These are phyloP conservation scores for Tylopilus microsporus DNA, from an alignment of 1,284 basidiomycete genomes.

Conservation along the genomic window DNA sequence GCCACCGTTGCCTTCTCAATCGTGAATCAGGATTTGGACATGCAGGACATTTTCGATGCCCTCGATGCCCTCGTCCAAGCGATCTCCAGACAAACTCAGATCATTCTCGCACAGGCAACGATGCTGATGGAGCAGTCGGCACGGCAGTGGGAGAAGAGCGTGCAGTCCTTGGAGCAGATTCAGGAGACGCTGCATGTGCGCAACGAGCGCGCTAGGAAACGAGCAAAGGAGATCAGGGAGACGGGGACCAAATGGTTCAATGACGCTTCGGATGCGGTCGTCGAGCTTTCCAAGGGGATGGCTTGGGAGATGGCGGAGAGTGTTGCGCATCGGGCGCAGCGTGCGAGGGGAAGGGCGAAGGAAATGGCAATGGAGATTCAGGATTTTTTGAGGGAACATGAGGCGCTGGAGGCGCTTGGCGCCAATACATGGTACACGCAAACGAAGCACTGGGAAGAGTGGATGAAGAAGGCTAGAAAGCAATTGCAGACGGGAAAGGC, in stretches of 20 bases:
- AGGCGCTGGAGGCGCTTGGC: conserved; percentile 17
- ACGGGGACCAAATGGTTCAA: conserved; percentile 42
- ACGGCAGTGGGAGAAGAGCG: conserved; percentile 31
- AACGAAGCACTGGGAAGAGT: conserved; percentile 23
- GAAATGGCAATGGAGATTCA: conserved; percentile 30
- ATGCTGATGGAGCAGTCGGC: conserved; percentile 45
- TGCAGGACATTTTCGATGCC: conserved; percentile 56
- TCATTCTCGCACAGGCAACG: conserved; percentile 39
- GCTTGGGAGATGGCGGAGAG: conserved; percentile 36
- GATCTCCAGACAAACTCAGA: conserved; percentile 39
- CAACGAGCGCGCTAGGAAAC: conserved; percentile 53
- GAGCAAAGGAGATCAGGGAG: conserved; percentile 52
- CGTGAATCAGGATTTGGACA: conserved; percentile 39
- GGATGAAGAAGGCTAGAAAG: conserved; percentile 8
- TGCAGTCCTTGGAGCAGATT: conserved; percentile 24
- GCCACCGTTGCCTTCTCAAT: conserved; percentile 40
- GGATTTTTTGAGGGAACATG: conserved; percentile 22
- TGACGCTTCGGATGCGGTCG: conserved; percentile 38
- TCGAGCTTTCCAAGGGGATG: conserved; percentile 43
- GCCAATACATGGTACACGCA: conserved; percentile 16
- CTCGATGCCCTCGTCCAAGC: conserved; percentile 55
- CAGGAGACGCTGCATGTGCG: conserved; percentile 45
- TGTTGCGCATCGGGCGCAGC: conserved; percentile 33
- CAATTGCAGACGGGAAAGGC: conserved; percentile 9
- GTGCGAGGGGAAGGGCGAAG: conserved; percentile 51